Evolutionary conservation across 1,284 basidiomycete species (phyloP).

Genomic region (Puccinia horiana): DNA sequence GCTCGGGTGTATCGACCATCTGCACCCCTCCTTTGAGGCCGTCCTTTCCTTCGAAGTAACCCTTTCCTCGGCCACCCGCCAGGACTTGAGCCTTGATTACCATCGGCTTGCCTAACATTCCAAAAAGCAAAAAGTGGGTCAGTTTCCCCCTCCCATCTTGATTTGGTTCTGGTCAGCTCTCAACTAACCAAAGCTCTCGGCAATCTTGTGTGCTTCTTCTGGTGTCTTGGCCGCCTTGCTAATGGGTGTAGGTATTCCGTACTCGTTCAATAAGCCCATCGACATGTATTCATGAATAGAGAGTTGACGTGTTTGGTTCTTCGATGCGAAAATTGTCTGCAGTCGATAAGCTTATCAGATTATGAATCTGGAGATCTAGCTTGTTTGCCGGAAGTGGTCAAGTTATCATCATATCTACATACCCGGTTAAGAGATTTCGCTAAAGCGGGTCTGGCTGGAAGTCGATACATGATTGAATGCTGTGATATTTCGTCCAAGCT

Average conservation of each 20-base stretch:
- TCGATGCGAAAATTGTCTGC: conserved; percentile 7
- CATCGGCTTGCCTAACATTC: conserved; percentile 59
- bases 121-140: background rate
- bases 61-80: conserved; percentile 97
- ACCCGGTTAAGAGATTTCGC: conserved; percentile 36
- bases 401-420: background rate
- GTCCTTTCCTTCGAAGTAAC: conserved; percentile 78
- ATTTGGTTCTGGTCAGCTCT: background rate
- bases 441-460: conserved; percentile 32
- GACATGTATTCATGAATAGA: conserved; percentile 99
- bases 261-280: conserved; percentile 91
- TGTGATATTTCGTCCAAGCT: background rate
- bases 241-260: conserved; percentile 94
- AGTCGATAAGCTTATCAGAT: background rate
- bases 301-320: conserved; percentile 78
- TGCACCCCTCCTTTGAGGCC: conserved; percentile 98
- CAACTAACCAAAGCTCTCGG: conserved; percentile 74
- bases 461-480: conserved; percentile 22
- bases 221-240: conserved; percentile 82
- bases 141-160: conserved; percentile 7
- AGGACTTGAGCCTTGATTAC: conserved; percentile 99
- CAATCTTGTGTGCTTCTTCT: conserved; percentile 85
- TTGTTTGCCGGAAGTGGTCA: background rate
- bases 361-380: background rate
- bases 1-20: conserved; percentile 83